Evolutionary conservation across 257 asterid species (phyloP), one percentile per base, ranked within the genome.

Genomic region (Parsonsia alboflavescens): DNA sequence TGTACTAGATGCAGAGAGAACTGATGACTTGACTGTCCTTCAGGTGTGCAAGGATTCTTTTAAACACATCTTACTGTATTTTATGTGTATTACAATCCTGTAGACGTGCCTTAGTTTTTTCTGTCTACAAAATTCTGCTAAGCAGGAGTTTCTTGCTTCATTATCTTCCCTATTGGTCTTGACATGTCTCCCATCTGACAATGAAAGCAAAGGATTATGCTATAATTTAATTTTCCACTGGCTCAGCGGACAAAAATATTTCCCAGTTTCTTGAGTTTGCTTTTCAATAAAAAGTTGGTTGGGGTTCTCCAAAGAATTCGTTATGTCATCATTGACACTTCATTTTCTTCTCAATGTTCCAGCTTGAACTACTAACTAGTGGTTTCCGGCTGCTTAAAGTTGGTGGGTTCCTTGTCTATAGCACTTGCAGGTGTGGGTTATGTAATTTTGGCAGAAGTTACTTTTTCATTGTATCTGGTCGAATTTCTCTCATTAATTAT

Each of bases 341-440:
- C 59, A 49, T 16, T 70, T 65, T 53, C 21, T 46, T 57, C 15
- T 64, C 10, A 56, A 48, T 17, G 30, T 79, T 82, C 80, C 95
- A 94, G 99, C 88, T 89, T 67, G 91, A 89, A 80, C 89, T 94
- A 82, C 83, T 94, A 50, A 78, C 82, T 63, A 92, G 90, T 78
- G 99, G 99, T 73, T 94, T 91, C 85, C 84, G 83, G 83, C 79
- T 92, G 83, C 93, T 92, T 62, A 92, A 86, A 88, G 91, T 74
- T 59, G 96, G 92, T 26, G 97, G 99, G 63, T 84, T 61, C 71
- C 99, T 94, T 76, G 96, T 94, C 82, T 94, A 94, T 79, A 94
- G 99, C 91, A 94, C 97, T 72, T 92, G 99, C 92, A 93, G 98
- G 96, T 91, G 42, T 70, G 72, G 22, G 48, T 66, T 73, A 70